Evolutionary conservation across 1,284 basidiomycete species (phyloP), one percentile per base, ranked within the genome.

Genomic region (Xanthoconium separans): DNA sequence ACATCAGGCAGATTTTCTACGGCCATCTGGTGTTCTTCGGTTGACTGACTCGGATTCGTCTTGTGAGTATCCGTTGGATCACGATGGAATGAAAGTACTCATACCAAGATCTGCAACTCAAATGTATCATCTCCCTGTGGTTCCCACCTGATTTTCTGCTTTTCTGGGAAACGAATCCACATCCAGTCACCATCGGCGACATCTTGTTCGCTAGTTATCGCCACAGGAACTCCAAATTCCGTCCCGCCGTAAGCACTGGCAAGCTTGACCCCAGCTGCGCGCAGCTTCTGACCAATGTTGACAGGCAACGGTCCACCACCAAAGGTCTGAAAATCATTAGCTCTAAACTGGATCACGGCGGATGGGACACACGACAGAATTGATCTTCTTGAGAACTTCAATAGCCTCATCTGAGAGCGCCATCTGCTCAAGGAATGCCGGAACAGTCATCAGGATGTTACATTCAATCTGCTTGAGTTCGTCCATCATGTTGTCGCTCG

Each of bases 31-130:
- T 54, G 40, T 3, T 9, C 1, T 11, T 60, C 53, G 2, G 54
- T 59, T 0, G 59, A 36, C 64, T 64, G 29, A 37, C 7, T 22
- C 39, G 18, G 8, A 8, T 18, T 6, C 1, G 15, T 9, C 6
- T 11, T 3, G n/a, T 65, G 11, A 53, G 50, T 11, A 27, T 22
- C 13, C 6, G 2, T 3, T 1, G n/a, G 6, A 27, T 6, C 27
- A 27, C 27, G 6, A 27, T 27, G 27, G 27, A 27, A 27, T 27
- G 6, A 33, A 18, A 16, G 1, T 2, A 9, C 0, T 4, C 64
- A 11, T 51, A 75, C 72, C 63, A 73, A 53, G 1, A 73, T 27
- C 29, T 72, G 68, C 4, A 67, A 53, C 46, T 75, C 72, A 40
- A 62, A 74, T 2, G 66, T 61, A 6, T 55, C 66, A 29, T 72